phyloP scores from a whole-genome alignment of 176 grass and related monocot genomes.

The Zea luxurians region DNA sequence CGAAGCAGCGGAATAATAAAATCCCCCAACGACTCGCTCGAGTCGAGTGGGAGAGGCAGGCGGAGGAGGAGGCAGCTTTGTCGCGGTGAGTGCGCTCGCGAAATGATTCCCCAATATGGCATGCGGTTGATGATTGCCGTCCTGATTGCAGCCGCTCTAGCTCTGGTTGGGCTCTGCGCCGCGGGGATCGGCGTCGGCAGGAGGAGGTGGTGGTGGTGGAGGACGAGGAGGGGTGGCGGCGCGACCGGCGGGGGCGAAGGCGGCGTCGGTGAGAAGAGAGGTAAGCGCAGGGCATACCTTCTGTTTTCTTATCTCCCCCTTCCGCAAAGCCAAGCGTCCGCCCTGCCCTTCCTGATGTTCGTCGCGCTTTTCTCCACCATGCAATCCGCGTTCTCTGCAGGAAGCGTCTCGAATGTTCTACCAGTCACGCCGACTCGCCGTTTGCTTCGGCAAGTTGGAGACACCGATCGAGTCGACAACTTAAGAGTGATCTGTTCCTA shows the following conservation, averaged over 20 bases:
- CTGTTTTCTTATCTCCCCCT: neutral
- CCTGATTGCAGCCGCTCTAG: conserved; percentile 34
- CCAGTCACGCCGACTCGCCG: neutral
- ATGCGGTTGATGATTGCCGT: conserved; percentile 37
- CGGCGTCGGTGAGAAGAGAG: conserved; percentile 27
- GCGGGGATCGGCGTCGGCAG: conserved; percentile 39
- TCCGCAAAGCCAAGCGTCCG: conserved; percentile 30
- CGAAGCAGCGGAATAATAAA: no score
- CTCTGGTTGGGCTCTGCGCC: conserved; percentile 6
- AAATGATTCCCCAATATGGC: neutral
- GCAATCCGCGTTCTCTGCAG: neutral
- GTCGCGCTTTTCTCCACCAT: neutral
- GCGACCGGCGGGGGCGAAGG: neutral
- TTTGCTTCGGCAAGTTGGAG: neutral
- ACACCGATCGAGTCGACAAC: neutral
- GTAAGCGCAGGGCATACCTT: conserved; percentile 17
- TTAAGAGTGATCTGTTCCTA: neutral
- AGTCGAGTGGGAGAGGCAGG: no score
- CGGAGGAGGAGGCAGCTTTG: no score
- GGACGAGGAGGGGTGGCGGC: neutral
- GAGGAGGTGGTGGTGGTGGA: conserved; percentile 15
- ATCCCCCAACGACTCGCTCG: no score
- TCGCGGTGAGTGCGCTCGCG: neutral
- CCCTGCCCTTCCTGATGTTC: neutral
- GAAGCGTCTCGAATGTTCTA: neutral